Conservation (phyloP, 2,329 filamentous ascomycete species). For the Gnomoniopsis sp. region DNA sequence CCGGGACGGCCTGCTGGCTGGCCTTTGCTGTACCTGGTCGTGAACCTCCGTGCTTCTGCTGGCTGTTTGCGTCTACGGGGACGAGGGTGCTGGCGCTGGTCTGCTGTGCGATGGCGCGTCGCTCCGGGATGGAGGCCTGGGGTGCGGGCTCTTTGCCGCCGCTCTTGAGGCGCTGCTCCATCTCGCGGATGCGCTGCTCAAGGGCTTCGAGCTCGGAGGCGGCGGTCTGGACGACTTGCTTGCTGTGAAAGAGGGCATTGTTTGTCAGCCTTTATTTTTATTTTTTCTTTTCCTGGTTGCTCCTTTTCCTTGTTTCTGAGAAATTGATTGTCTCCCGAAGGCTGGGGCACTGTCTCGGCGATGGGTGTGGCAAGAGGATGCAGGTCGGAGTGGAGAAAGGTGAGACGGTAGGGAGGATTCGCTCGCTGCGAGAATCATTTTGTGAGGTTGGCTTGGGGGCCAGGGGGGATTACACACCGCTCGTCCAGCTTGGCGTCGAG, state of each 20-base stretch:
- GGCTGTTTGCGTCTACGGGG: constrained; percentile 20
- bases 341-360: background rate
- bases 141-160: constrained; percentile 17
- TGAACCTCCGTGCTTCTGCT: constrained; percentile 38
- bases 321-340: background rate
- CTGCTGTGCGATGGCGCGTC: constrained; percentile 24
- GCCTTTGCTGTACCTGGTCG: constrained; percentile 52
- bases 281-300: background rate
- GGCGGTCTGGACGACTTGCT: constrained; percentile 71
- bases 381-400: background rate
- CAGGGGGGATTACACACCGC: constrained; percentile 75
- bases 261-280: constrained; percentile 9
- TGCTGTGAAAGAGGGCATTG: constrained; percentile 49
- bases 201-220: constrained; percentile 80
- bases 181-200: constrained; percentile 77
- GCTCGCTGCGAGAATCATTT: background rate
- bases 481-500: constrained; percentile 63
- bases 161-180: constrained; percentile 70
- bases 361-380: background rate
- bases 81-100: constrained; percentile 21
- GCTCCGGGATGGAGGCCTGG: constrained; percentile 28
- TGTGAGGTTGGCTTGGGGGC: constrained; percentile 2
- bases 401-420: background rate
- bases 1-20: constrained; percentile 48
- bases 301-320: background rate